These are phyloP conservation scores for Pisolithus thermaeus DNA, from an alignment of 1,284 basidiomycete genomes.

Conservation along the genomic window DNA sequence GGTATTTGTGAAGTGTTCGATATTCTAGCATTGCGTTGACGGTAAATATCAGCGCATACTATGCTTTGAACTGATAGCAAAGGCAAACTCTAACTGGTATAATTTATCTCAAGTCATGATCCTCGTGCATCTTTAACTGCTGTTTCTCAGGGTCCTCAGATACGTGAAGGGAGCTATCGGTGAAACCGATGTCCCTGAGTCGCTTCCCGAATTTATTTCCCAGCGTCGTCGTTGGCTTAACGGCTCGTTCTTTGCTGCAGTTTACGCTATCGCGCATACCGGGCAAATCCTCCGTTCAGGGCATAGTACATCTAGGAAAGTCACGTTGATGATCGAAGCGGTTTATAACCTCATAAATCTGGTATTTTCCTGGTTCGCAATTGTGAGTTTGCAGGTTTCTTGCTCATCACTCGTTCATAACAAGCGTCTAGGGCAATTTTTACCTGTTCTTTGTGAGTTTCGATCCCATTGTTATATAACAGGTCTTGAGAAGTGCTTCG, in stretches of 20 bases:
- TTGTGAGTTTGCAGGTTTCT: conserved; percentile 47
- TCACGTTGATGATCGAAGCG: conserved; percentile 72
- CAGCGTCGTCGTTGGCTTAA: conserved; percentile 91
- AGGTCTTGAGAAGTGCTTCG: conserved; percentile 12
- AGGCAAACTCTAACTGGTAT: conserved; percentile 80
- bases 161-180: conserved; percentile 95
- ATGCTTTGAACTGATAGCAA: conserved; percentile 96
- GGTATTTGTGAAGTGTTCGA: conserved; percentile 19
- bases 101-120: conserved; percentile 4
- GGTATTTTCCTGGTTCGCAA: conserved; percentile 89
- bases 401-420: conserved; percentile 1
- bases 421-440: conserved; percentile 71
- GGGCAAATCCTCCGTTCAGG: conserved; percentile 83
- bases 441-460: conserved; percentile 89
- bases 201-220: conserved; percentile 90
- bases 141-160: conserved; percentile 70
- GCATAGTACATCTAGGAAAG: conserved; percentile 77
- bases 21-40: conserved; percentile 5
- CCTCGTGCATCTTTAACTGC: background rate
- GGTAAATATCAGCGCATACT: conserved; percentile 70
- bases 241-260: conserved; percentile 93
- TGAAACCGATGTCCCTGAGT: conserved; percentile 96
- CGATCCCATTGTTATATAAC: background rate
- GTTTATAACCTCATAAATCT: conserved; percentile 88
- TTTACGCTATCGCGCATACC: conserved; percentile 78